Conservation (phyloP, 2,329 filamentous ascomycete species). For the Cyphellophora europaea region DNA sequence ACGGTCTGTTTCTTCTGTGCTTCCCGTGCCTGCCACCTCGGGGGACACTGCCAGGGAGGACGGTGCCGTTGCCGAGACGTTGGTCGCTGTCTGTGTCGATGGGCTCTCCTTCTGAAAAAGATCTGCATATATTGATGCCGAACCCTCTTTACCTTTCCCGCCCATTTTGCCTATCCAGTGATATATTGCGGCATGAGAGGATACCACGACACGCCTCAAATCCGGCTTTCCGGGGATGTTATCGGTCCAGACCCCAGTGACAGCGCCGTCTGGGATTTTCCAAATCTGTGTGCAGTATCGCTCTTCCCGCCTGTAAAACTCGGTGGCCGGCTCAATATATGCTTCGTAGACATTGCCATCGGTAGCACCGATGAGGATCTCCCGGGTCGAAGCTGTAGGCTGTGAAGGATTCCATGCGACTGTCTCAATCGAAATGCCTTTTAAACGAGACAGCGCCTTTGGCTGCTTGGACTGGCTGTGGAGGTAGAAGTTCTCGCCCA, state of each 20-base stretch:
- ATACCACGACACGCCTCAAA: slow-evolving; percentile 65
- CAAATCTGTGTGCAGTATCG: slow-evolving; percentile 80
- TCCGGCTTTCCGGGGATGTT: slow-evolving; percentile 59
- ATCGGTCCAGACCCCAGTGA: slow-evolving; percentile 82
- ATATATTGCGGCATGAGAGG: slow-evolving; percentile 67
- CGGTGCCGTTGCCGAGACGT: slow-evolving; percentile 48
- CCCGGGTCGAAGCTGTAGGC: slow-evolving; percentile 85
- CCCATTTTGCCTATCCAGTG: slow-evolving; percentile 74
- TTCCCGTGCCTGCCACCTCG: slow-evolving; percentile 34
- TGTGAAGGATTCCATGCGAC: slow-evolving; percentile 91
- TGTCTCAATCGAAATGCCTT: slow-evolving; percentile 78
- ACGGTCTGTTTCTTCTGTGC: slow-evolving; percentile 41
- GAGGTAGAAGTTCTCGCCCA: slow-evolving; percentile 95
- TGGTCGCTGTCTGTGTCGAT: slow-evolving; percentile 61
- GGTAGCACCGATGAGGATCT: slow-evolving; percentile 84
- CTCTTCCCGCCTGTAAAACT: slow-evolving; percentile 93
- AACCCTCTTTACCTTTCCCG: slow-evolving; percentile 63
- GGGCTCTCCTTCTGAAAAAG: slow-evolving; percentile 84
- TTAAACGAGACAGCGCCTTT: slow-evolving; percentile 69
- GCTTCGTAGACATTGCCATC: slow-evolving; percentile 93
- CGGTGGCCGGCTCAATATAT: slow-evolving; percentile 86
- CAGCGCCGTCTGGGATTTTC: slow-evolving; percentile 69
- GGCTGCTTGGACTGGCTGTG: slow-evolving; percentile 89
- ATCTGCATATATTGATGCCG: slow-evolving; percentile 73
- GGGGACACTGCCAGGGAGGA: slow-evolving; percentile 70